Evolutionary conservation across 192 early-diverging fungal species (phyloP), one percentile per base, ranked within the genome.

Genomic region (Coemansia sp.): DNA sequence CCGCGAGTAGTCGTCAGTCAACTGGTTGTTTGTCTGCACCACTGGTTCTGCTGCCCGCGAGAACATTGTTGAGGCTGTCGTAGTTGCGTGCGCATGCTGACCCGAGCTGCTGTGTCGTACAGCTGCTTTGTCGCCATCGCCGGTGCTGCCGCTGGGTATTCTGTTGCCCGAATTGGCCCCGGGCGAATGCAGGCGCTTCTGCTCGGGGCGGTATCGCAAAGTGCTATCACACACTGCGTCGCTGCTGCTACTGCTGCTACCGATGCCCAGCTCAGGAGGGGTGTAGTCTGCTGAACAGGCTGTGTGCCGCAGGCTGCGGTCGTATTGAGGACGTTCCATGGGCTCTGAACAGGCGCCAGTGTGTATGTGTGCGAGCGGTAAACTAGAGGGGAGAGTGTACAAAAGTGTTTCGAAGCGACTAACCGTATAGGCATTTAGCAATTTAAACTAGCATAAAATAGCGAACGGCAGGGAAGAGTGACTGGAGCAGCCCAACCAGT

Each of bases 1-100:
- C 17, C 71, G 52, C 37, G 77, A 63, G 61, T 65, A 68, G 21
- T 80, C 71, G 25, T 79, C 67, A 11, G 61, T 51, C 39, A 73
- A 67, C 11, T 51, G 65, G 59, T 72, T 63, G 56, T 68, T 47
- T 2, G 64, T 73, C 50, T 73, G 70, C 49, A 79, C 67, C 45
- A 64, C 19, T 8, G 66, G 72, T n/a, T 39, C 59, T 8, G 62
- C 21, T 12, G 43, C 43, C 54, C 47, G 45, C 55, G 59, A 12
- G n/a, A 69, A 64, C 57, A 55, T 3, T n/a, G 65, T 43, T 27
- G 56, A 61, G 14, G 50, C 57, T 5, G 54, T 47, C 19, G 71
- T 14, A n/a, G 63, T 19, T 57, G 57, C 21, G 38, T 39, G 68
- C 8, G 68, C 37, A 53, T 64, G 57, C 39, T 21, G 21, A 16